These are phyloP conservation scores for Aspergillus haitiensis DNA, from an alignment of 495 filamentous ascomycete species.

Conservation along the genomic window DNA sequence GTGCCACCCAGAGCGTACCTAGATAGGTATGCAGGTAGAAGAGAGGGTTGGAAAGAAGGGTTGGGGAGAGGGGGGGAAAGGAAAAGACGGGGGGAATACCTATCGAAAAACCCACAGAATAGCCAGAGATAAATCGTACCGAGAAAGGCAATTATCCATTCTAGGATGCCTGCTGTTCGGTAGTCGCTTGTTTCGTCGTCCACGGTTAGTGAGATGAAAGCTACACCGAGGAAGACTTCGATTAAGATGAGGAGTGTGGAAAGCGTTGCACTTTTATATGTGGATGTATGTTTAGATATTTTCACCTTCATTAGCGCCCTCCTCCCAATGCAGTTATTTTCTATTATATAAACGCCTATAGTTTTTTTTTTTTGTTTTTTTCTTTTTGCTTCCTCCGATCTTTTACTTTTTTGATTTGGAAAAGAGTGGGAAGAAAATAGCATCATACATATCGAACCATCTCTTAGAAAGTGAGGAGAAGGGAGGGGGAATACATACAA, in stretches of 20 bases:
- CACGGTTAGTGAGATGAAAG: constrained; percentile 22
- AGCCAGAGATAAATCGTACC: constrained; percentile 29
- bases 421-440: no score
- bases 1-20: no score
- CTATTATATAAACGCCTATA: no score
- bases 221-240: constrained; percentile 23
- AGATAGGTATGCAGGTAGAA: neutral
- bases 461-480: neutral
- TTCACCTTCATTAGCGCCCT: neutral
- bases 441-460: neutral
- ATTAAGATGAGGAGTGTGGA: constrained; percentile 26
- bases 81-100: constrained; percentile 13
- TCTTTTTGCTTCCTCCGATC: no score
- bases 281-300: neutral
- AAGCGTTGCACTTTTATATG: constrained; percentile 23
- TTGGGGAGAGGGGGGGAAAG: no score
- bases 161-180: constrained; percentile 22
- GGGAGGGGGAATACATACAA: constrained; percentile 19
- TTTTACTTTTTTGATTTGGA: no score
- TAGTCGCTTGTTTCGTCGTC: constrained; percentile 18
- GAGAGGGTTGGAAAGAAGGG: no score
- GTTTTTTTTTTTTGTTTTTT: no score
- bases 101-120: constrained; percentile 28
- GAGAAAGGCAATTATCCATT: constrained; percentile 30
- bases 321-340: no score